Conservation (phyloP, 139 green algal genomes). For the Picochlorum sp. region DNA sequence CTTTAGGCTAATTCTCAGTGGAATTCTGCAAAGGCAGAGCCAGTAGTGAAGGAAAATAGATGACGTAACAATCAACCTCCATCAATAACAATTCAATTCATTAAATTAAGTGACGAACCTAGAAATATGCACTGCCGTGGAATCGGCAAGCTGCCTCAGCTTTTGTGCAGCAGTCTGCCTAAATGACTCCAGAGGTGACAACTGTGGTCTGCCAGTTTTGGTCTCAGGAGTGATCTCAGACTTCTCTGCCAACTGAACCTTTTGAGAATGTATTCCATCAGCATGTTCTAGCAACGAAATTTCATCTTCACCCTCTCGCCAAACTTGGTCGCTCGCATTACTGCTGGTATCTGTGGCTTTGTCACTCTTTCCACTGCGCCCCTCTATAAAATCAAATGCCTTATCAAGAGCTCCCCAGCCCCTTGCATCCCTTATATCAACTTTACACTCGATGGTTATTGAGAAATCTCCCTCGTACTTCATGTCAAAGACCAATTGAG, state of each 20-base stretch:
- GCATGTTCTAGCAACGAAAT: neutral
- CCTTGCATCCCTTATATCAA: constrained; percentile 30
- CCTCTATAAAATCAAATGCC: constrained; percentile 14
- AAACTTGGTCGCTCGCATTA: neutral
- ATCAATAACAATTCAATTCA: too few species aligned
- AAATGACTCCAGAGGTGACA: constrained; percentile 1
- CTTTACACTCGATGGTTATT: constrained; percentile 28
- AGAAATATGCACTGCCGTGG: constrained; percentile 15
- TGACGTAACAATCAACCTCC: too few species aligned
- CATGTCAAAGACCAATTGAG: constrained; percentile 39
- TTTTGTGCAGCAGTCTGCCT: neutral
- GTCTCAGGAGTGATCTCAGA: neutral
- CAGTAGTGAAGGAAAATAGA: too few species aligned
- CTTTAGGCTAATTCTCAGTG: constrained; percentile 29
- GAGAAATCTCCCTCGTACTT: constrained; percentile 28
- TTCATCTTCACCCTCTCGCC: neutral
- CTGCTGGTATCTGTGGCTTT: neutral
- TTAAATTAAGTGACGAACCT: too few species aligned
- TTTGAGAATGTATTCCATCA: neutral
- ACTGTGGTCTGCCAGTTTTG: neutral
- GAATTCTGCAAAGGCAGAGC: constrained; percentile 23
- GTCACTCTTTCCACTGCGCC: neutral
- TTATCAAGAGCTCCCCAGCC: constrained; percentile 32
- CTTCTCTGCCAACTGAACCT: neutral
- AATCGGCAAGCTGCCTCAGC: constrained; percentile 21